Evolutionary conservation across 1,284 basidiomycete genomes (phyloP).

Genomic region (Anthracocystis walkeri): DNA sequence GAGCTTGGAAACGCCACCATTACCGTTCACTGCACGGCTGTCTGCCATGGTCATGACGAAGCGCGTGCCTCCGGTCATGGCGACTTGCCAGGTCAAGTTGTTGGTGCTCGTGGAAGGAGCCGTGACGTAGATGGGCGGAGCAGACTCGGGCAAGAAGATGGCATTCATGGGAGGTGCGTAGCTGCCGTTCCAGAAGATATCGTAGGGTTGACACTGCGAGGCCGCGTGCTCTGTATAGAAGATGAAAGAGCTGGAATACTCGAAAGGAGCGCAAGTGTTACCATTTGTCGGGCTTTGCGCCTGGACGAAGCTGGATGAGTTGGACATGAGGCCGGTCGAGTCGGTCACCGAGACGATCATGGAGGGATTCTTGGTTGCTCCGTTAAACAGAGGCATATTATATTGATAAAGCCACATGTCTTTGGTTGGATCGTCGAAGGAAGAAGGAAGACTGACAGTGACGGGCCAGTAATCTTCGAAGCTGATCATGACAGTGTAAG

Average conservation of each 20-base stretch:
- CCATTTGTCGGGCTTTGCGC: constrained; percentile 17
- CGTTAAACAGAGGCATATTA: constrained; percentile 37
- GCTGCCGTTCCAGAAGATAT: constrained; percentile 43
- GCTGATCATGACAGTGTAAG: constrained; percentile 58
- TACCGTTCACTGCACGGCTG: constrained; percentile 15
- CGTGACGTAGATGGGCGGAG: constrained; percentile 47
- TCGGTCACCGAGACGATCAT: constrained; percentile 57
- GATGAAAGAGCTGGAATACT: constrained; percentile 27
- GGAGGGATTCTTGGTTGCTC: constrained; percentile 38
- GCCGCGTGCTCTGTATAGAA: constrained; percentile 38
- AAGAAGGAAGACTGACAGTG: constrained; percentile 34
- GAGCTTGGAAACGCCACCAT: constrained; percentile 47
- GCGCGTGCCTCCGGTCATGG: constrained; percentile 40
- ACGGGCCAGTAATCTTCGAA: constrained; percentile 51
- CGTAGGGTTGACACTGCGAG: constrained; percentile 39
- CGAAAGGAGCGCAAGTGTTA: constrained; percentile 25
- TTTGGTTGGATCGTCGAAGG: constrained; percentile 50
- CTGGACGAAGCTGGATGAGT: constrained; percentile 48
- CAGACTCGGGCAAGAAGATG: constrained; percentile 43
- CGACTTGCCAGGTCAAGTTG: constrained; percentile 37
- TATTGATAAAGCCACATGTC: constrained; percentile 55
- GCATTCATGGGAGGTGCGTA: constrained; percentile 32
- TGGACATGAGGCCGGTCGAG: constrained; percentile 53
- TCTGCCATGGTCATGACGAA: constrained; percentile 53
- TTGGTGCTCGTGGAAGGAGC: constrained; percentile 1